These are phyloP conservation scores for Umbelopsis sp. DNA, from an alignment of 192 early-diverging fungal genomes.

Conservation along the genomic window DNA sequence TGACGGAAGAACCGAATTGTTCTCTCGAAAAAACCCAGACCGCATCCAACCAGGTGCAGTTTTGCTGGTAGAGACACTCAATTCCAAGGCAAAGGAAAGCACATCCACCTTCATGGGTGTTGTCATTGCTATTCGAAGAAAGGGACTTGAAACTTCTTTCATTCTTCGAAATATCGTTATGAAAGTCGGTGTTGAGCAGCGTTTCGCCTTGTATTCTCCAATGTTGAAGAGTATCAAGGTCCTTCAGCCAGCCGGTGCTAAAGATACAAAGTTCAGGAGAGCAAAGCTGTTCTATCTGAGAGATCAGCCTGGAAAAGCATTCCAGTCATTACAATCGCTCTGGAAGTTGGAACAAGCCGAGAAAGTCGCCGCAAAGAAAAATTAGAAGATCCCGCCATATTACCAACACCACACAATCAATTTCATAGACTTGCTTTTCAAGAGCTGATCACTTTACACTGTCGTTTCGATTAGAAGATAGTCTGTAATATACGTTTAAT, in stretches of 20 bases:
- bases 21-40: conserved; percentile 59
- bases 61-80: conserved; percentile 69
- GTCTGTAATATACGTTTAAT: conserved; percentile 19
- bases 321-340: conserved; percentile 48
- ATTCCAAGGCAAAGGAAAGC: conserved; percentile 48
- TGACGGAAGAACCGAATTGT: conserved; percentile 64
- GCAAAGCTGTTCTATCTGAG: conserved; percentile 80
- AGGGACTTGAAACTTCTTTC: conserved; percentile 75
- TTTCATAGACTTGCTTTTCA: conserved; percentile 5
- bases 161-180: conserved; percentile 78
- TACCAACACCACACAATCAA: background rate
- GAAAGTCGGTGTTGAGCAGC: conserved; percentile 77
- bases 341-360: conserved; percentile 43
- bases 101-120: conserved; percentile 73
- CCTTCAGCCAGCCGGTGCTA: conserved; percentile 52
- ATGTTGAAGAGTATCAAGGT: conserved; percentile 75
- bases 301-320: conserved; percentile 75
- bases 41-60: conserved; percentile 66
- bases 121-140: conserved; percentile 72
- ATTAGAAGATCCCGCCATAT: background rate
- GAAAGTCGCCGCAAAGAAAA: conserved; percentile 17
- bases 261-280: conserved; percentile 62
- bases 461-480: conserved; percentile 2
- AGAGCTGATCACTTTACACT: conserved; percentile 1
- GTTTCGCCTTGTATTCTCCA: conserved; percentile 76